Conservation (phyloP, 176 grass and related monocot species). For the barley (Hordeum vulgare) region MorexV3_pseudomolecules_assembly NC_058519.1:639449973-639450472, state of each 20-base stretch:
- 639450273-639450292: not conserved
- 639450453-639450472: not conserved
- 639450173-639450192: too few species aligned
- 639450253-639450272: not conserved
- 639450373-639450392: not conserved
- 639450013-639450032: slow-evolving; percentile 83
- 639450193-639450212: too few species aligned
- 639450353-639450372: not conserved
- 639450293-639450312: not conserved
- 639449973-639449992: slow-evolving; percentile 82
- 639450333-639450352: not conserved
- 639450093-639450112: not conserved
- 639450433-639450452: not conserved
- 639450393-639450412: slow-evolving; percentile 1
- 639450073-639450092: not conserved
- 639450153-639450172: too few species aligned
- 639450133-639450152: too few species aligned
- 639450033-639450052: not conserved
- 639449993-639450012: slow-evolving; percentile 77
- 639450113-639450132: not conserved
- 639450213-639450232: too few species aligned
- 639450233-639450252: too few species aligned
- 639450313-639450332: not conserved
- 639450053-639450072: not conserved
- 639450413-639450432: not conserved